Evolutionary conservation across 2,329 filamentous ascomycete species (phyloP).

Genomic region (Diaporthe destruens): DNA sequence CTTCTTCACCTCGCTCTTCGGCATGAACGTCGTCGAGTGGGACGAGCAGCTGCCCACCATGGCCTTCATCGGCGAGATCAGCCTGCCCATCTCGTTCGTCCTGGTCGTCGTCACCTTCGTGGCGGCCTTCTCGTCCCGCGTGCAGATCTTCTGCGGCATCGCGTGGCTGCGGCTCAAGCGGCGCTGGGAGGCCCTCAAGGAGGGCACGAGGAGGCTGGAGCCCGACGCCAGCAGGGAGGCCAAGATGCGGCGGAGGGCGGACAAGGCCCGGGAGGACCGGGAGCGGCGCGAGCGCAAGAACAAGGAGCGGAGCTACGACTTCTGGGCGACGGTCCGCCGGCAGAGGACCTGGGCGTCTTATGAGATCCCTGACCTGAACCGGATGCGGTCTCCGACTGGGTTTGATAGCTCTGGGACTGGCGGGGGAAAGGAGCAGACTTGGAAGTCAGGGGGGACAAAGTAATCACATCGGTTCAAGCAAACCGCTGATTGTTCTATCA

Average conservation of each 20-base stretch:
- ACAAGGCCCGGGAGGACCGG: slow-evolving; percentile 44
- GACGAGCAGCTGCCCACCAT: slow-evolving; percentile 60
- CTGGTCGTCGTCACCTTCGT: slow-evolving; percentile 65
- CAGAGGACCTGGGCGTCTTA: slow-evolving; percentile 48
- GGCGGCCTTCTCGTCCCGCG: slow-evolving; percentile 66
- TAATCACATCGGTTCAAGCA: not conserved
- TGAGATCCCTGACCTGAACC: slow-evolving; percentile 55
- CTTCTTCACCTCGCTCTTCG: slow-evolving; percentile 75
- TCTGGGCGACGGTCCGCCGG: slow-evolving; percentile 54
- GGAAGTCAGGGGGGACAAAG: slow-evolving; percentile 8
- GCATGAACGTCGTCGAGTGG: slow-evolving; percentile 75
- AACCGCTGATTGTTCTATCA: not conserved
- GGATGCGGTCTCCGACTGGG: slow-evolving; percentile 37
- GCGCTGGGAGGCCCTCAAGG: not conserved
- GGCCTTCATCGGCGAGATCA: slow-evolving; percentile 60
- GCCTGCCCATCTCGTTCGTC: slow-evolving; percentile 61
- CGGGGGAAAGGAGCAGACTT: slow-evolving; percentile 8
- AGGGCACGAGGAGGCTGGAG: slow-evolving; percentile 45
- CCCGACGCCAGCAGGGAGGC: slow-evolving; percentile 45
- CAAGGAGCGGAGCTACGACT: slow-evolving; percentile 54
- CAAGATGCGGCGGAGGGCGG: slow-evolving; percentile 40
- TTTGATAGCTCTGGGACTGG: slow-evolving; percentile 26
- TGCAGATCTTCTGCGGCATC: slow-evolving; percentile 50
- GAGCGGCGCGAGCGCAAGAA: slow-evolving; percentile 43
- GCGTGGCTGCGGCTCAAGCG: slow-evolving; percentile 30